A percentile compares a stretch with the other conserved stretches of the same genome.
Evolutionary conservation across 73 alveolate species (phyloP).

Genomic region (Paraurostyla sp.): DNA sequence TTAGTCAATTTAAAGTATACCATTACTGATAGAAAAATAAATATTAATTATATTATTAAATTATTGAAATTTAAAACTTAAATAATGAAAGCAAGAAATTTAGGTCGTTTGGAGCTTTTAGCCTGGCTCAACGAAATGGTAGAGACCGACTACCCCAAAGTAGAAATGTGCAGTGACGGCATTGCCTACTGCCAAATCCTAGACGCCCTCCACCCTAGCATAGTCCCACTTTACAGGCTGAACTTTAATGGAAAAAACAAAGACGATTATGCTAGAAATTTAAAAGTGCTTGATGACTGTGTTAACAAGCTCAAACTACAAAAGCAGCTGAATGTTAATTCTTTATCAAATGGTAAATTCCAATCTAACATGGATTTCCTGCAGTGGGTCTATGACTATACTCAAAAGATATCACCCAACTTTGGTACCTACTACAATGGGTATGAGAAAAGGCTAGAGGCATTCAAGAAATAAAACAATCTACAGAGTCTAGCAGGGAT

Average conservation of each 20-base stretch:
- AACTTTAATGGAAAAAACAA: slow-evolving; percentile 69
- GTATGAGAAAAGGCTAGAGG: slow-evolving; percentile 74
- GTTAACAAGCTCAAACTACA: slow-evolving; percentile 46
- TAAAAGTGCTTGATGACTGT: slow-evolving; percentile 70
- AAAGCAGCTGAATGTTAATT: slow-evolving; percentile 30
- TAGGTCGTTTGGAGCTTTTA: slow-evolving; percentile 83
- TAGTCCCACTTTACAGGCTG: slow-evolving; percentile 55
- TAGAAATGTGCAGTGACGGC: slow-evolving; percentile 80
- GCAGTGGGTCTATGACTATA: slow-evolving; percentile 75
- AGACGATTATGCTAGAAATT: slow-evolving; percentile 71
- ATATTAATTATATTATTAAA: too few relatives aligned
- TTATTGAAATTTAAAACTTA: too few relatives aligned
- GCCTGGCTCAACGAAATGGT: slow-evolving; percentile 82
- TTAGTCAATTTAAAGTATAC: slow-evolving; percentile 42
- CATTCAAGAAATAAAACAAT: slow-evolving; percentile 69
- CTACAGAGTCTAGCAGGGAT: slow-evolving; percentile 29
- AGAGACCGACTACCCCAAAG: slow-evolving; percentile 83
- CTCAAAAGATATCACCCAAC: slow-evolving; percentile 42
- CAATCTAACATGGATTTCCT: slow-evolving; percentile 77
- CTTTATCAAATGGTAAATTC: slow-evolving; percentile 77
- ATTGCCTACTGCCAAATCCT: slow-evolving; percentile 73
- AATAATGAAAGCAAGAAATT: slow-evolving; percentile 74
- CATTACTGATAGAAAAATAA: too few relatives aligned
- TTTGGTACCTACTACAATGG: slow-evolving; percentile 70
- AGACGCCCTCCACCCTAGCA: slow-evolving; percentile 78